Percentiles rank a stretch among this genome's conserved stretches.
phyloP scores from a whole-genome alignment of 768 basidiomycete genomes.

The Rhizopogon vinicolor region DNA sequence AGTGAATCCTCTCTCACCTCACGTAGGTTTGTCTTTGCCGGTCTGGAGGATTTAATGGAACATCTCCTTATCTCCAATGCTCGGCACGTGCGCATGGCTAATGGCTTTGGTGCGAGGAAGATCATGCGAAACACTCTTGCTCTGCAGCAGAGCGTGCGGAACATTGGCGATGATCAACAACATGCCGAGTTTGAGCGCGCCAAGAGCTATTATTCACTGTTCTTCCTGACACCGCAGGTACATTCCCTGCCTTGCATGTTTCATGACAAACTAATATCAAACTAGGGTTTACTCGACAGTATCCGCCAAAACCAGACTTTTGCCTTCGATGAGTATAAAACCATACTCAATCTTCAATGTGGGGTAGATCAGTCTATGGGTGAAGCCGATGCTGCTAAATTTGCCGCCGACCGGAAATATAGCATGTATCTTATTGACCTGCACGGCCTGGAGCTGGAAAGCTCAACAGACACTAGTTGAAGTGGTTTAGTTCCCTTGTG shows the following conservation, averaged over 20 bases:
- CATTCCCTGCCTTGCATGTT: not conserved
- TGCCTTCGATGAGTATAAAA: constrained; percentile 89
- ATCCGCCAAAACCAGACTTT: constrained; percentile 62
- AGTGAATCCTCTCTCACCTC: constrained; percentile 1
- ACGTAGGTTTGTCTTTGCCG: constrained; percentile 80
- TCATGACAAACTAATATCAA: not conserved
- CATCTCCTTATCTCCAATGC: constrained; percentile 74
- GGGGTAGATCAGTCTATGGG: constrained; percentile 65
- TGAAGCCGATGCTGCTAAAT: constrained; percentile 42
- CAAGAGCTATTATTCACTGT: constrained; percentile 79
- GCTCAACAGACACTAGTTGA: constrained; percentile 31
- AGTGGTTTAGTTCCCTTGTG: not conserved
- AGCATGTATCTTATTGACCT: constrained; percentile 88
- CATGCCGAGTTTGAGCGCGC: constrained; percentile 72
- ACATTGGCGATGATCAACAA: constrained; percentile 55
- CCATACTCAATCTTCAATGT: constrained; percentile 86
- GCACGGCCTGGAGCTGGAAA: constrained; percentile 69
- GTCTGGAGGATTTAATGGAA: constrained; percentile 83
- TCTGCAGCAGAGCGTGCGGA: constrained; percentile 86
- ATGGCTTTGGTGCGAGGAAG: constrained; percentile 77
- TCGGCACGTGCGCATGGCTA: constrained; percentile 63
- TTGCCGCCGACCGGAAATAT: constrained; percentile 64
- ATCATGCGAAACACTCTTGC: constrained; percentile 86
- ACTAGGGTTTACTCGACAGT: constrained; percentile 74
- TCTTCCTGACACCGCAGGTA: constrained; percentile 71